Evolutionary conservation across 306 rosid species (phyloP).

Genomic region (Quercus berberidifolia): DNA sequence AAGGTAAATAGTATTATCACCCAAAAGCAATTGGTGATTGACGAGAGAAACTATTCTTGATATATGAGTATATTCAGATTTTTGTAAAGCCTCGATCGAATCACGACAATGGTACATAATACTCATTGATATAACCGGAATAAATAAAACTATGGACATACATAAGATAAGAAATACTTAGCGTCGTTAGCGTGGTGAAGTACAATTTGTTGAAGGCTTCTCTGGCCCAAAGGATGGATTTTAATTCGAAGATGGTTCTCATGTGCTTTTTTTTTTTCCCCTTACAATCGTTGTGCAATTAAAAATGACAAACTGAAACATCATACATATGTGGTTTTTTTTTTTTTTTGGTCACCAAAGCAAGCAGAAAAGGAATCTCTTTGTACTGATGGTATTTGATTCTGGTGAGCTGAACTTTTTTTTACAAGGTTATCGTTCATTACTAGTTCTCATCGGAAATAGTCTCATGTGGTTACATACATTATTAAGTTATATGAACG

Average conservation of each 20-base stretch:
- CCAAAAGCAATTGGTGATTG: not conserved
- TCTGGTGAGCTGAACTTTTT: not conserved
- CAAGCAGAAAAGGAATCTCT: conserved; percentile 20
- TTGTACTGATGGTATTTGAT: conserved; percentile 26
- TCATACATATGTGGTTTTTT: conserved; percentile 10
- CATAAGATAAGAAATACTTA: conserved; percentile 26
- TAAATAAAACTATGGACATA: conserved; percentile 31
- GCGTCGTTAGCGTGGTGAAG: conserved; percentile 9
- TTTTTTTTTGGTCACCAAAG: conserved; percentile 2
- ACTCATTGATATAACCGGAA: conserved; percentile 35
- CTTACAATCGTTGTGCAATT: not conserved
- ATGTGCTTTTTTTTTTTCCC: conserved; percentile 1
- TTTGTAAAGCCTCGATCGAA: conserved; percentile 16
- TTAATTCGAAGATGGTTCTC: conserved; percentile 17
- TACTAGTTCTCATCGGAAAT: too few relatives aligned
- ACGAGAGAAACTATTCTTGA: not conserved
- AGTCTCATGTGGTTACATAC: too few relatives aligned
- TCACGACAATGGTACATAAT: conserved; percentile 31
- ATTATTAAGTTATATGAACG: too few relatives aligned
- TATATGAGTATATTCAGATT: conserved; percentile 11
- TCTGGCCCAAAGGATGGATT: conserved; percentile 12
- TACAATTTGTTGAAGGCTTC: conserved; percentile 5
- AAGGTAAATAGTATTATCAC: conserved; percentile 21
- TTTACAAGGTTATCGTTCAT: not conserved
- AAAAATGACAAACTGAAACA: conserved; percentile 19